Evolutionary conservation across 2,329 filamentous ascomycete species (phyloP).

Genomic region (Epichloe typhina): DNA sequence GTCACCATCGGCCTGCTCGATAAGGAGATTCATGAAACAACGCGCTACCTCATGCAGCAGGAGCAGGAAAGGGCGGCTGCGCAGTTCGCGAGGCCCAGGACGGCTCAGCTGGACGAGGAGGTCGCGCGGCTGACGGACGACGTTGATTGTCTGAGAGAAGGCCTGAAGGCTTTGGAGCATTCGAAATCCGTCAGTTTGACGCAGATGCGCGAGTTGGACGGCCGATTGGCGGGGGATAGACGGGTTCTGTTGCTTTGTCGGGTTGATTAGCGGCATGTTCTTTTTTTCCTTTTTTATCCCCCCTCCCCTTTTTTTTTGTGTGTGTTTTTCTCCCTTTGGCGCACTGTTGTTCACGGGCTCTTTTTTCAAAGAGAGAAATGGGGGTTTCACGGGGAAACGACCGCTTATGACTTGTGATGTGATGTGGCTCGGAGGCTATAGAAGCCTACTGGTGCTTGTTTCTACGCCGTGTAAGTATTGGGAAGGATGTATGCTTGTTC

Average conservation of each 20-base stretch:
- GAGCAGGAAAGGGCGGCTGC: slow-evolving; percentile 1
- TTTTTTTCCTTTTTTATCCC: neutral
- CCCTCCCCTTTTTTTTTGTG: too few species aligned
- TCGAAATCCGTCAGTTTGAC: neutral
- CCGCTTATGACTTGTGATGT: too few species aligned
- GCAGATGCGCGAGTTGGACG: slow-evolving; percentile 1
- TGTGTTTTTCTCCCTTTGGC: too few species aligned
- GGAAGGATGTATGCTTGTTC: too few species aligned
- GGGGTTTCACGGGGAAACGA: too few species aligned
- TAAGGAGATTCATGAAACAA: slow-evolving; percentile 2
- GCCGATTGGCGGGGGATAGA: neutral
- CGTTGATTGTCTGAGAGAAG: neutral
- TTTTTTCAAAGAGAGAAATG: too few species aligned
- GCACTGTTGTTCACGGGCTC: too few species aligned
- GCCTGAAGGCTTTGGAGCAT: neutral
- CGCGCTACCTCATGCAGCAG: neutral
- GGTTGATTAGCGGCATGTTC: neutral
- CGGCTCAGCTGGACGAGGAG: neutral
- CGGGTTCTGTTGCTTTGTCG: neutral
- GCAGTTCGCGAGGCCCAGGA: slow-evolving; percentile 2
- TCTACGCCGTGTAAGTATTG: too few species aligned
- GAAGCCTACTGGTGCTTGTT: too few species aligned
- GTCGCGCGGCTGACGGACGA: slow-evolving; percentile 2
- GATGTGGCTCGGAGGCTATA: too few species aligned
- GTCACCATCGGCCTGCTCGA: slow-evolving; percentile 1